Evolutionary conservation across 2,329 filamentous ascomycete genomes (phyloP).

Genomic region (Helicocarpus griseus): DNA sequence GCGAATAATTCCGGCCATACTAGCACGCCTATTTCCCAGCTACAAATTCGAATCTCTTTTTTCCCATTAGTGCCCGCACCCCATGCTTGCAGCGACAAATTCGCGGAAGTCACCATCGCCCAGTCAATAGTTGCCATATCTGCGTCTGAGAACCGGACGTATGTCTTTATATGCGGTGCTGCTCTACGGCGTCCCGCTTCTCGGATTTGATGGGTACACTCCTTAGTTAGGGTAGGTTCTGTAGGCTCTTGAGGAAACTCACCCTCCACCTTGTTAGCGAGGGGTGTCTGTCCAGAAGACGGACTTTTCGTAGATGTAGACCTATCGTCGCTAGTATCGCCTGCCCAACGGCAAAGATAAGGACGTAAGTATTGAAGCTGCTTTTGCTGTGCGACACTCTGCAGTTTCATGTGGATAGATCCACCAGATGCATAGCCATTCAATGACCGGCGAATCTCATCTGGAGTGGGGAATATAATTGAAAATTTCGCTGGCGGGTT

Average conservation of each 20-base stretch:
- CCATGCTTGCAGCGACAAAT: conserved; percentile 83
- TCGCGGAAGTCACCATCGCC: conserved; percentile 85
- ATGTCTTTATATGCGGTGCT: conserved; percentile 85
- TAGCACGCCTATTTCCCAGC: conserved; percentile 75
- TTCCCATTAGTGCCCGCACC: conserved; percentile 51
- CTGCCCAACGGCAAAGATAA: conserved; percentile 66
- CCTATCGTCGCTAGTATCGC: conserved; percentile 35
- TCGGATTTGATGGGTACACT: conserved; percentile 12
- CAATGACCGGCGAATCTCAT: conserved; percentile 66
- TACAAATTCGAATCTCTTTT: conserved; percentile 61
- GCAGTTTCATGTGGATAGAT: conserved; percentile 73
- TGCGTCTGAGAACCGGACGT: conserved; percentile 52
- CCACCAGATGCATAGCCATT: conserved; percentile 68
- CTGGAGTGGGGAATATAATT: conserved; percentile 69
- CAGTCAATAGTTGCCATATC: conserved; percentile 55
- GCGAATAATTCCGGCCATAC: conserved; percentile 60
- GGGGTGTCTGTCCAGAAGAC: neutral
- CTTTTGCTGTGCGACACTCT: conserved; percentile 59
- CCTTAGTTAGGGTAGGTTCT: neutral
- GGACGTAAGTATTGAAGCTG: conserved; percentile 65
- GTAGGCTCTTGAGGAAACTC: neutral
- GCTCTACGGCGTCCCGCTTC: conserved; percentile 57
- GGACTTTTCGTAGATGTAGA: neutral
- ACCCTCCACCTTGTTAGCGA: neutral
- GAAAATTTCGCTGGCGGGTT: conserved; percentile 43